Base-by-base conservation (phyloP, 75 land plant species). In the Pinus taeda region DNA sequence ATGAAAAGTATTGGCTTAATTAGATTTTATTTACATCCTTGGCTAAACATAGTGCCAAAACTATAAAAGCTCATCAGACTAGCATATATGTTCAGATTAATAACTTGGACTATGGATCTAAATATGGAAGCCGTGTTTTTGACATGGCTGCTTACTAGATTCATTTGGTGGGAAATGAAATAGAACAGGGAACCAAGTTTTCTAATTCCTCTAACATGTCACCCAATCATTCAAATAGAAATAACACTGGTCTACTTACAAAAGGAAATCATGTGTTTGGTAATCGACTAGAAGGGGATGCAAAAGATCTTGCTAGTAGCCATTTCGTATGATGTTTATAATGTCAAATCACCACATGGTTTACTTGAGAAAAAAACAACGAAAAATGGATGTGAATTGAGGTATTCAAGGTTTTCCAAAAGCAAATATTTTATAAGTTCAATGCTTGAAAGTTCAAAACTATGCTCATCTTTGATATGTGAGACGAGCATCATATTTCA, bases 261-360 rank as follows among this genome's bases (percentile, higher is more conserved):
- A 55, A 57, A 57, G 77, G 17, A 6, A 53, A 24, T 65, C 74
- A 24, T 57, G 56, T 78, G 74, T 57, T 66, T 57, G 66, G 72
- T 3, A 62, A 17, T 29, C 75, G 59, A 53, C 22, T 77, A 33
- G 71, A 60, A 67, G 79, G 76, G 39, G 87, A 83, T 80, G 90
- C 77, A 53, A 72, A 79, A 75, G 77, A 81, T 70, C 80, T 76
- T 24, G 81, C 77, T 39, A 80, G 49, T 55, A 73, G 63, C 15
- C 72, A 42, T 71, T 74, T 65, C 18, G 24, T 60, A 57, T 59
- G 37, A 73, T 20, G 26, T 64, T 69, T 82, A 63, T 45, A 37
- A 22, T 14, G 13, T 11, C 6, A 78, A 56, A 61, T 64, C 66
- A 75, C 63, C 74, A 37, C 13, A 63, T 13, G 49, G 75, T 29